Evolutionary conservation across 2,329 filamentous ascomycete species (phyloP).

Genomic region (Pochonia chlamydosporia): DNA sequence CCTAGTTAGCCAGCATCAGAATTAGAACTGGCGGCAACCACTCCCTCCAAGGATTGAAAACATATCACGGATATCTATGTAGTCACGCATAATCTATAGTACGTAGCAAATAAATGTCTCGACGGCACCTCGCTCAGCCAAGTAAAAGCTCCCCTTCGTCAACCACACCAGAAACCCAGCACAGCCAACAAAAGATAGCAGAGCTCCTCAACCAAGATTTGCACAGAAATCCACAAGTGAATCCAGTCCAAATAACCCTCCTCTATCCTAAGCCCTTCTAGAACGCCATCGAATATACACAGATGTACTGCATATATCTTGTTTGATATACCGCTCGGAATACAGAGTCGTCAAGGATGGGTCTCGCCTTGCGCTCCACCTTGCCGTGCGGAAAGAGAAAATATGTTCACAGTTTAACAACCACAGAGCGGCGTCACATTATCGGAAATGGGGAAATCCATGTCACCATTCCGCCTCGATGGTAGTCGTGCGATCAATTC

Average conservation of each 20-base stretch:
- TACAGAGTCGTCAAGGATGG: conserved; percentile 70
- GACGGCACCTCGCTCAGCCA: conserved; percentile 32
- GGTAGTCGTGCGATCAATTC: conserved; percentile 4
- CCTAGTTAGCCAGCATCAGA: too few species aligned
- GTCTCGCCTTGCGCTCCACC: conserved; percentile 73
- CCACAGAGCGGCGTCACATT: conserved; percentile 1
- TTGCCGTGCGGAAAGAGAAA: conserved; percentile 55
- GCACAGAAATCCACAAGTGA: conserved; percentile 25
- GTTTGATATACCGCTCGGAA: conserved; percentile 64
- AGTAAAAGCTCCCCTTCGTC: conserved; percentile 21
- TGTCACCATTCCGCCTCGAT: neutral
- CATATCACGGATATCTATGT: too few species aligned
- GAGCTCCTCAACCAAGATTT: conserved; percentile 5
- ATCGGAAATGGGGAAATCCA: neutral
- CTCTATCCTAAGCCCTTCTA: conserved; percentile 27
- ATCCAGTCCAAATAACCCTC: conserved; percentile 35
- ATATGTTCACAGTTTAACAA: neutral
- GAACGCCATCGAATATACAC: conserved; percentile 7
- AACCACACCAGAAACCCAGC: neutral
- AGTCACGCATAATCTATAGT: conserved; percentile 5
- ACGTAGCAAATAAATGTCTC: conserved; percentile 30
- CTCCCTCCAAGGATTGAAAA: too few species aligned
- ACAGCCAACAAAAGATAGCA: conserved; percentile 2
- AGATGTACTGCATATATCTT: neutral
- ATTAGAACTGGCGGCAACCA: too few species aligned